Percentiles rank a stretch among this genome's conserved stretches.
Conservation (phyloP, 768 basidiomycete species). For the Suillus weaverae region DNA sequence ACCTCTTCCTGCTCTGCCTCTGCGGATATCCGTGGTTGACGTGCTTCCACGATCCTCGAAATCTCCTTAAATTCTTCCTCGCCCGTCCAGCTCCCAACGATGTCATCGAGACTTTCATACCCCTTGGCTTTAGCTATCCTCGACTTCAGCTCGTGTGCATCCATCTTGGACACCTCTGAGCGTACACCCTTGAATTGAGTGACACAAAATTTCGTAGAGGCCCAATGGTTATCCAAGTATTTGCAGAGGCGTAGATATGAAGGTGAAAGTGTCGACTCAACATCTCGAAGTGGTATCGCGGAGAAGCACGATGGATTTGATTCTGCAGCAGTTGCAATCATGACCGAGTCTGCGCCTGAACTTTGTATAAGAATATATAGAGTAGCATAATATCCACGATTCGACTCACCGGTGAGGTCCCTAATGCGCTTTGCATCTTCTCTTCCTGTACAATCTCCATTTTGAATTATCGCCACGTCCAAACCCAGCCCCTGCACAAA, state of each 20-base stretch:
- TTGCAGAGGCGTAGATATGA: conserved; percentile 70
- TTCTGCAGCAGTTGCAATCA: conserved; percentile 97
- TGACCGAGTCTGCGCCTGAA: conserved; percentile 81
- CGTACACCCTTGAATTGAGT: conserved; percentile 76
- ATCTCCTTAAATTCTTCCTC: conserved; percentile 62
- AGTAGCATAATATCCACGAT: not conserved
- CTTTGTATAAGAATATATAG: conserved; percentile 2
- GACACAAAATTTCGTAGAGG: conserved; percentile 86
- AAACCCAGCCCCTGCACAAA: conserved; percentile 73
- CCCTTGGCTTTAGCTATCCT: conserved; percentile 59
- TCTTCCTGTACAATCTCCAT: conserved; percentile 86
- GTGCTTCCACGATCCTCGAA: conserved; percentile 43
- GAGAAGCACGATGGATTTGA: conserved; percentile 89
- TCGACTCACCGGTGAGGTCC: conserved; percentile 63
- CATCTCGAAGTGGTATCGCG: conserved; percentile 60
- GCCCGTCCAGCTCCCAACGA: conserved; percentile 58
- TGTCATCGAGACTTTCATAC: conserved; percentile 52
- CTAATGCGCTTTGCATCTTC: conserved; percentile 78
- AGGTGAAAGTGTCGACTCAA: conserved; percentile 69
- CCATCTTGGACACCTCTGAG: conserved; percentile 53
- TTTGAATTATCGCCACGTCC: conserved; percentile 87
- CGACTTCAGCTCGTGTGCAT: conserved; percentile 56
- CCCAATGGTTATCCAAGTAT: conserved; percentile 79
- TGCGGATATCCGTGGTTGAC: conserved; percentile 17
- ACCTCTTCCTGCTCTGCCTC: not conserved